Percentiles rank a stretch among this genome's conserved stretches.
These are phyloP conservation scores for Alternaria viburni DNA, from an alignment of 2,329 filamentous ascomycete species.

Conservation along the genomic window DNA sequence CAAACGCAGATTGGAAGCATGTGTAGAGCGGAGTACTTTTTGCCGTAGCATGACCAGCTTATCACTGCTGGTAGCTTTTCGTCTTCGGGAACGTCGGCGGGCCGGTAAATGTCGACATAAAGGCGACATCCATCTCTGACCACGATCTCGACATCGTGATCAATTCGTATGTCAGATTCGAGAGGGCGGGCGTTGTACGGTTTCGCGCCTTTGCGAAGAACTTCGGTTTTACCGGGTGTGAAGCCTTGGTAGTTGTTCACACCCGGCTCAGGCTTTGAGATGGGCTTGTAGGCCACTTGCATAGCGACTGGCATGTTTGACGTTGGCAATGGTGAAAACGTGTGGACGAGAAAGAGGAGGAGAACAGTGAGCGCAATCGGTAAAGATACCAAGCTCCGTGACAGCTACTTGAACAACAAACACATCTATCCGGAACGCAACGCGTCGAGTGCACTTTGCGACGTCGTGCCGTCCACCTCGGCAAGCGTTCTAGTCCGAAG, in stretches of 20 bases:
- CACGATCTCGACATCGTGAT: slow-evolving; percentile 54
- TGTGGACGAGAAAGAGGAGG: neutral
- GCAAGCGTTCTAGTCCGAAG: neutral
- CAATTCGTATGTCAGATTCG: slow-evolving; percentile 50
- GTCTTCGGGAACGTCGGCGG: slow-evolving; percentile 35
- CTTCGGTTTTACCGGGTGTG: slow-evolving; percentile 48
- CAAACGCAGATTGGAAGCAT: slow-evolving; percentile 50
- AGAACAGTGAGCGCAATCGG: neutral
- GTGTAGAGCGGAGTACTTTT: slow-evolving; percentile 50
- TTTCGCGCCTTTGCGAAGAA: slow-evolving; percentile 49
- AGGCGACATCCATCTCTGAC: slow-evolving; percentile 53
- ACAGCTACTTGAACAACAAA: neutral
- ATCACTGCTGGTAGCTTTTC: slow-evolving; percentile 53
- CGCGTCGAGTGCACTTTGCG: neutral
- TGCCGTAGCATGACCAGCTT: slow-evolving; percentile 55
- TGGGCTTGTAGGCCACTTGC: slow-evolving; percentile 39
- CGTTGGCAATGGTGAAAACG: neutral
- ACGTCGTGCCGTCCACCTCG: neutral
- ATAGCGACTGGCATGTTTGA: slow-evolving; percentile 38
- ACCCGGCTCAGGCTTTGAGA: slow-evolving; percentile 46
- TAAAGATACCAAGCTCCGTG: neutral
- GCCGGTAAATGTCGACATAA: slow-evolving; percentile 56
- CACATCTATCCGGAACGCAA: neutral
- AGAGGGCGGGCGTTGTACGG: slow-evolving; percentile 46
- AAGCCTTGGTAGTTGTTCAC: slow-evolving; percentile 53